Conservation (phyloP, 495 filamentous ascomycete genomes). For the Aspergillus leporis region DNA sequence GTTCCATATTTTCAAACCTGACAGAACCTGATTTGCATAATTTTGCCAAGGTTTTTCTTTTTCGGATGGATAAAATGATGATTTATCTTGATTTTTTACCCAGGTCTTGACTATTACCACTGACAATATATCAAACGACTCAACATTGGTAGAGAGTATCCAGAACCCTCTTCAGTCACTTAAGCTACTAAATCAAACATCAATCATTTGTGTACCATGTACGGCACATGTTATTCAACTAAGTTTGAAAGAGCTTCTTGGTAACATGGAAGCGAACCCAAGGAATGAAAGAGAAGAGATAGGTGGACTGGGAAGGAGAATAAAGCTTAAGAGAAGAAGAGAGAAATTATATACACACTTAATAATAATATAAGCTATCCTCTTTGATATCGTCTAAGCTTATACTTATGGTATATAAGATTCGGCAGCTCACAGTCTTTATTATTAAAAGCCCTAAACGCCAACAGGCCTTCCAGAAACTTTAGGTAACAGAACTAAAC, state of each 20-base stretch:
- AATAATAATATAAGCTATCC: conserved; percentile 13
- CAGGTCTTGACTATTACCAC: conserved; percentile 18
- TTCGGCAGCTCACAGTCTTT: conserved; percentile 18
- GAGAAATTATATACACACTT: conserved; percentile 13
- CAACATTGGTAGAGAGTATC: conserved; percentile 12
- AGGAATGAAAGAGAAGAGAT: conserved; percentile 14
- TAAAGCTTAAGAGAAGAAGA: conserved; percentile 5
- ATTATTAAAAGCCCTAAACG: conserved; percentile 21
- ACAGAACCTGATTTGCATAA: no score
- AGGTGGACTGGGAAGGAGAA: conserved; percentile 10
- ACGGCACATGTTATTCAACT: conserved; percentile 24
- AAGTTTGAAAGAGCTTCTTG: conserved; percentile 21
- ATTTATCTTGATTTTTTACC: no score
- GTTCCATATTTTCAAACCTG: no score
- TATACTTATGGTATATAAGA: conserved; percentile 7
- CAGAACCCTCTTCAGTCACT: conserved; percentile 15
- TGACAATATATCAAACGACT: conserved; percentile 25
- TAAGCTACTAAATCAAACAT: background rate
- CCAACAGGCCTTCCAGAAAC: conserved; percentile 10
- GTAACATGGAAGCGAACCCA: conserved; percentile 16
- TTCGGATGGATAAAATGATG: no score
- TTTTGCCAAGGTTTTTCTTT: no score
- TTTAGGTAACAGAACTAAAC: conserved; percentile 13
- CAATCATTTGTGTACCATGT: conserved; percentile 12
- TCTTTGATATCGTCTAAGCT: conserved; percentile 8